Percentiles rank a stretch among this genome's conserved stretches.
phyloP scores from a whole-genome alignment of 2,329 filamentous ascomycete species.

The Fusarium falciforme region DNA sequence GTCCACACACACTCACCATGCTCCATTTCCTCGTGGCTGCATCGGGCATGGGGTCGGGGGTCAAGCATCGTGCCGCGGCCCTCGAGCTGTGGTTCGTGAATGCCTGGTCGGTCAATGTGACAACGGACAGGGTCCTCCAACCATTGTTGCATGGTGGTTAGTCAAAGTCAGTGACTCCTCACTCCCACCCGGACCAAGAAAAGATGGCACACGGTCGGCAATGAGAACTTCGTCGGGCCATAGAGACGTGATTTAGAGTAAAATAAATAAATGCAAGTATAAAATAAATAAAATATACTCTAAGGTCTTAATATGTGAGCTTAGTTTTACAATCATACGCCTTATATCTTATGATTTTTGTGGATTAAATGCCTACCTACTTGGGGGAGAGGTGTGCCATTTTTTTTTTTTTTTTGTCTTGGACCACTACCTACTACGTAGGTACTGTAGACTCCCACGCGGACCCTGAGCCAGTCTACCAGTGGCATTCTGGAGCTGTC shows the following conservation, averaged over 20 bases:
- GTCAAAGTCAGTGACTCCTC: constrained; percentile 5
- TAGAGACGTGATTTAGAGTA: not conserved
- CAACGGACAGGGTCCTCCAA: constrained; percentile 24
- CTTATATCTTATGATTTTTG: not conserved
- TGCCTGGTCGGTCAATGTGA: not conserved
- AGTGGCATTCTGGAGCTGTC: constrained; percentile 2
- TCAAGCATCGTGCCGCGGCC: constrained; percentile 20
- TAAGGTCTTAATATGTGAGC: not conserved
- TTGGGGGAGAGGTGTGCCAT: too few species aligned
- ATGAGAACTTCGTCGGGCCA: not conserved
- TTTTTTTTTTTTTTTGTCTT: too few species aligned
- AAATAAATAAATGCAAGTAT: not conserved
- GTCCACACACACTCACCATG: not conserved
- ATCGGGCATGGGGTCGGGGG: not conserved
- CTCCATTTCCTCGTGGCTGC: constrained; percentile 1
- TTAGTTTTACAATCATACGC: not conserved
- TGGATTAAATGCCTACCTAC: too few species aligned
- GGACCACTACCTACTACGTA: too few species aligned
- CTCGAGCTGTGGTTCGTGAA: not conserved
- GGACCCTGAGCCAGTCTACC: not conserved
- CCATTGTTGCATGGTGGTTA: constrained; percentile 22
- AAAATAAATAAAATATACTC: not conserved
- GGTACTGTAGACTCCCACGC: not conserved
- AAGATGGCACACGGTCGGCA: not conserved
- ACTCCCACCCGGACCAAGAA: not conserved